These are phyloP conservation scores for Epichloe hybrida DNA, from an alignment of 2,329 filamentous ascomycete species.

Conservation along the genomic window DNA sequence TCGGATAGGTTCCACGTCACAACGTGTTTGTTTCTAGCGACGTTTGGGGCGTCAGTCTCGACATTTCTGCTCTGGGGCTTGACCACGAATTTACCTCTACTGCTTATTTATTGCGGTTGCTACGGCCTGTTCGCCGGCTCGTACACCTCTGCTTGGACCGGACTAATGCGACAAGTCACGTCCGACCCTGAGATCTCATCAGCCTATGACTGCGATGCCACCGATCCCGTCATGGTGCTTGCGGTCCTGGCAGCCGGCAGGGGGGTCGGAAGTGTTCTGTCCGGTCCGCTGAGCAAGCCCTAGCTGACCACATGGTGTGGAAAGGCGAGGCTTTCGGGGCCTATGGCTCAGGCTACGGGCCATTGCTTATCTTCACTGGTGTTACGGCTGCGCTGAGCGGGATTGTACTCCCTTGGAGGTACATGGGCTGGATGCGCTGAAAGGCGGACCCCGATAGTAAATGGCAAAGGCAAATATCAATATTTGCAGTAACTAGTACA, in stretches of 20 bases:
- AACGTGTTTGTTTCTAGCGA: conserved; percentile 38
- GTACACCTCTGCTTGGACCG: conserved; percentile 46
- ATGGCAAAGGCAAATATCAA: not conserved
- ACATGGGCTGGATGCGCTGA: conserved; percentile 18
- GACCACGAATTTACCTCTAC: conserved; percentile 31
- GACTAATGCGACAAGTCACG: conserved; percentile 29
- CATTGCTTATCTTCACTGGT: conserved; percentile 40
- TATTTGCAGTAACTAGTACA: too few relatives aligned
- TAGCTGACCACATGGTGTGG: conserved; percentile 30
- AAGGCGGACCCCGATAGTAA: not conserved
- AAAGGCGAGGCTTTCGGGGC: conserved; percentile 23
- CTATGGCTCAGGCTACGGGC: conserved; percentile 37
- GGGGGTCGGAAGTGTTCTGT: conserved; percentile 41
- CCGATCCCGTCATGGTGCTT: conserved; percentile 36
- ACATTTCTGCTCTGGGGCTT: conserved; percentile 46
- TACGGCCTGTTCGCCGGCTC: conserved; percentile 50
- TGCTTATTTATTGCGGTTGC: conserved; percentile 42
- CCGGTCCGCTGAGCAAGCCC: conserved; percentile 35
- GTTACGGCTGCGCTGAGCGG: conserved; percentile 36
- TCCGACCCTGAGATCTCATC: conserved; percentile 3
- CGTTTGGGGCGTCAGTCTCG: conserved; percentile 36
- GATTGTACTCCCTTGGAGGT: conserved; percentile 28
- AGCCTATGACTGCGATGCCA: not conserved
- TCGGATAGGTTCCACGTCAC: conserved; percentile 34
- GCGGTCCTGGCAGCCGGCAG: conserved; percentile 39